Base-by-base conservation (phyloP, 2,329 filamentous ascomycete genomes). In the Cephalotrichum gorgonifer region DNA sequence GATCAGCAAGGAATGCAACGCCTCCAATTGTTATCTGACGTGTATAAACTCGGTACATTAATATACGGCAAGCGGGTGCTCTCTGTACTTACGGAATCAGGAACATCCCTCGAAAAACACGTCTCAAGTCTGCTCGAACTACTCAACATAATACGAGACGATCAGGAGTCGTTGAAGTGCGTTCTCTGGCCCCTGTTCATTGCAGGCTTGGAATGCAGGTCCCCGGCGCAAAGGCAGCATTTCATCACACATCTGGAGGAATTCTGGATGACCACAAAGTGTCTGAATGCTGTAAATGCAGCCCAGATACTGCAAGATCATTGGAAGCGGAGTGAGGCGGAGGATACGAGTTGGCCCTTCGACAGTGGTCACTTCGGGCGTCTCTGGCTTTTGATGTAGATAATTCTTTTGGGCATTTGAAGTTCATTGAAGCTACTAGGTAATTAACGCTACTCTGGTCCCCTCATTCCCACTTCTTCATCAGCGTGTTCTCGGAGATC, bases 401-500 rank as follows among this genome's bases (percentile, higher is more conserved):
- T n/a, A n/a, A 38, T 7, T 3, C 8, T n/a, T n/a, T 38, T 38
- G 6, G 9, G 4, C 6, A 39, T 39, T 22, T n/a, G n/a, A 22
- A 39, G n/a, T 3, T 39, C 17, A 9, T 3, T 9, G 17, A 20
- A 39, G 12, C 2, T 20, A 6, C 6, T 39, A 39, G 35, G 22
- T 6, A 20, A 22, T 9, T 9, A 39, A 22, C n/a, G 17, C 17
- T 22, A 22, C 17, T 7, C 35, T 11, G 20, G 20, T 20, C 35
- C 6, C 33, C 7, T 22, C 17, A 57, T 49, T 75, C 73, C 60
- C 65, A 76, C 14, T 66, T 64, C 54, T 62, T 66, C 78, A 82
- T 81, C 39, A 82, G 59, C 44, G 67, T 60, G 55, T 85, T 85
- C 1, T 60, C 68, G 60, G 72, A 60, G 9, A 86, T 75, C 12